These are phyloP conservation scores for Venturia effusa DNA, from an alignment of 2,329 filamentous ascomycete species.

Conservation along the genomic window DNA sequence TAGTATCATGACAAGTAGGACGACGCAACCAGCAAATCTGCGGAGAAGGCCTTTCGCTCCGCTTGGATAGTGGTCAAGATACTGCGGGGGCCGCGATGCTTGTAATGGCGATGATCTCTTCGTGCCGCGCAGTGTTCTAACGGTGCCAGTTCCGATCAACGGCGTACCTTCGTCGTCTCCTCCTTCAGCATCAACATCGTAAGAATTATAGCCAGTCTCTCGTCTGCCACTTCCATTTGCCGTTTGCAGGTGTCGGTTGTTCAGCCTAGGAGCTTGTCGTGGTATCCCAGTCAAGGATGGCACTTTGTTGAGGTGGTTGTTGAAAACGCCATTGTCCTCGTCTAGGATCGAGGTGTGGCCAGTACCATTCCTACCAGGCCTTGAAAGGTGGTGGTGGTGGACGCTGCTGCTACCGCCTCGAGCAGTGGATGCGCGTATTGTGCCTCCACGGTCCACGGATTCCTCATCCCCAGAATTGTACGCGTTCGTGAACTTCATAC, in stretches of 20 bases:
- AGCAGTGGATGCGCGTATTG: conserved; percentile 22
- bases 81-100: conserved; percentile 45
- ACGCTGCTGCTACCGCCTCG: conserved; percentile 35
- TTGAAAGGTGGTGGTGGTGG: conserved; percentile 70
- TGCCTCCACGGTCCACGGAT: conserved; percentile 27
- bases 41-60: conserved; percentile 53
- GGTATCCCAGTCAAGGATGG: conserved; percentile 37
- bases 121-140: conserved; percentile 36
- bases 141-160: conserved; percentile 56
- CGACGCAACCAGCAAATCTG: conserved; percentile 75
- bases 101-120: conserved; percentile 19
- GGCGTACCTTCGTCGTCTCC: conserved; percentile 86
- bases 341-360: conserved; percentile 57
- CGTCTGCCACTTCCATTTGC: conserved; percentile 33
- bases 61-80: conserved; percentile 54
- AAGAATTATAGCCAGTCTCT: conserved; percentile 50
- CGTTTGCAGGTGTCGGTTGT: conserved; percentile 5
- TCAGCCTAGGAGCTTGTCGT: conserved; percentile 2
- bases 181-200: conserved; percentile 71
- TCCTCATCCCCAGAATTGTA: conserved; percentile 46
- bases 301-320: conserved; percentile 55
- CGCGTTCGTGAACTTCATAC: conserved; percentile 85
- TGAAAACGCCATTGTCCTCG: conserved; percentile 52
- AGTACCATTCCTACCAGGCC: conserved; percentile 63
- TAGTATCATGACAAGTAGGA: conserved; percentile 71